Conservation (phyloP, 1,284 basidiomycete species). For the Rhodotorula sp. region DNA sequence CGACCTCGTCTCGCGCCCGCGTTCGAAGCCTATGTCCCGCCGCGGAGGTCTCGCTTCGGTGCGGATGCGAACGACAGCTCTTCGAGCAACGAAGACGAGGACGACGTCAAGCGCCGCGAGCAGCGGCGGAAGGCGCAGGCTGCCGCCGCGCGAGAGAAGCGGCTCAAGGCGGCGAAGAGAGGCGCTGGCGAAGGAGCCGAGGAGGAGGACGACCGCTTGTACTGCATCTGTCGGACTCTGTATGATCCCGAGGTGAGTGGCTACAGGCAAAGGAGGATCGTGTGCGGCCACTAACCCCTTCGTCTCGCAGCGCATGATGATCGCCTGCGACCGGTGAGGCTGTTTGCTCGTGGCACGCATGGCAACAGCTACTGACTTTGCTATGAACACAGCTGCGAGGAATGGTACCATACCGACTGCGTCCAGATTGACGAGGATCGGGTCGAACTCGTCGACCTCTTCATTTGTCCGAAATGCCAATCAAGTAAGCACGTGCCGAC, state of each 20-base stretch:
- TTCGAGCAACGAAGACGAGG: conserved; percentile 22
- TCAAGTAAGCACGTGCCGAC: conserved; percentile 57
- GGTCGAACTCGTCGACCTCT: conserved; percentile 79
- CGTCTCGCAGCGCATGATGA: conserved; percentile 64
- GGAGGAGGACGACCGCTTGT: conserved; percentile 67
- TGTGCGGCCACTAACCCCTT: background rate
- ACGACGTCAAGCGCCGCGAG: conserved; percentile 10
- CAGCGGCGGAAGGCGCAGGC: conserved; percentile 5
- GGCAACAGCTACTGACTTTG: background rate
- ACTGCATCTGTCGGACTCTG: conserved; percentile 74
- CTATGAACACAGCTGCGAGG: conserved; percentile 64
- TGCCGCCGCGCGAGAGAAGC: conserved; percentile 12
- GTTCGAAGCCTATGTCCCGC: conserved; percentile 24
- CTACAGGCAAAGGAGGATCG: background rate
- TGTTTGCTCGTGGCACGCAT: background rate
- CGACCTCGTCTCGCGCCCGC: conserved; percentile 2
- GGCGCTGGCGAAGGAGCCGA: conserved; percentile 57
- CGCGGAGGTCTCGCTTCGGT: background rate
- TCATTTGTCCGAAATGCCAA: conserved; percentile 73
- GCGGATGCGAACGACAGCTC: conserved; percentile 1
- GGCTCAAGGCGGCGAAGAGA: conserved; percentile 44
- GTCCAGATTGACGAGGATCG: conserved; percentile 71
- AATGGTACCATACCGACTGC: conserved; percentile 83
- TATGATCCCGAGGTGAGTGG: conserved; percentile 61
- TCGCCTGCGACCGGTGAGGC: conserved; percentile 76